Percentiles rank a stretch among this genome's conserved stretches.
These are phyloP conservation scores for Ulmus americana DNA, from an alignment of 331 rosid genomes.

Conservation along the genomic window DNA sequence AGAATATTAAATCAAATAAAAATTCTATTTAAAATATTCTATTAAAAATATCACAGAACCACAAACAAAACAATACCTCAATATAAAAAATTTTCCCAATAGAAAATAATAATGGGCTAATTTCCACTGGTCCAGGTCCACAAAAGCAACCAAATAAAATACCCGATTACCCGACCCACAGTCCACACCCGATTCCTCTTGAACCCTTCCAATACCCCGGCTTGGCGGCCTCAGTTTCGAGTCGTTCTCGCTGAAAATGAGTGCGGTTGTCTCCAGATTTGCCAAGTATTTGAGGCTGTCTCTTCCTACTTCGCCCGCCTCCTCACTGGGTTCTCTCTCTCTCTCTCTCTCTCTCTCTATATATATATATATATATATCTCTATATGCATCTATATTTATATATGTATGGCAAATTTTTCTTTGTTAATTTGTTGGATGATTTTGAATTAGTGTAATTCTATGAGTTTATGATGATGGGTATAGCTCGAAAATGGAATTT, in stretches of 20 bases:
- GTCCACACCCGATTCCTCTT: background rate
- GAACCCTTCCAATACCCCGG: slow-evolving; percentile 43
- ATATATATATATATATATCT: background rate
- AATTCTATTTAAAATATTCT: no score
- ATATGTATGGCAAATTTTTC: background rate
- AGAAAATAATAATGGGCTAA: no score
- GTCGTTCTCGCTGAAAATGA: slow-evolving; percentile 39
- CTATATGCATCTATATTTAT: slow-evolving; percentile 1
- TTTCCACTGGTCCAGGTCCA: no score
- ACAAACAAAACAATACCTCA: no score
- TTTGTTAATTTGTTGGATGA: background rate
- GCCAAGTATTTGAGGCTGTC: slow-evolving; percentile 45
- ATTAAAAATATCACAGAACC: no score
- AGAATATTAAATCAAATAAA: no score
- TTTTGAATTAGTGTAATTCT: background rate
- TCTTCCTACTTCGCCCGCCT: slow-evolving; percentile 22
- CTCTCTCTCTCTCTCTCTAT: slow-evolving; percentile 7
- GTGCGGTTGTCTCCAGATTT: slow-evolving; percentile 38
- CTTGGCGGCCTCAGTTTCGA: background rate
- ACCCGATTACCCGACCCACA: background rate
- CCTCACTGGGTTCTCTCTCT: slow-evolving; percentile 47
- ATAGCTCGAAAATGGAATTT: background rate
- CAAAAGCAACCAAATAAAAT: background rate
- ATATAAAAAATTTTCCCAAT: no score
- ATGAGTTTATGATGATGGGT: slow-evolving; percentile 4